Evolutionary conservation across 225 moss, liverwort and hornwort genomes (phyloP).

Genomic region (Thuidium tamariscinum): DNA sequence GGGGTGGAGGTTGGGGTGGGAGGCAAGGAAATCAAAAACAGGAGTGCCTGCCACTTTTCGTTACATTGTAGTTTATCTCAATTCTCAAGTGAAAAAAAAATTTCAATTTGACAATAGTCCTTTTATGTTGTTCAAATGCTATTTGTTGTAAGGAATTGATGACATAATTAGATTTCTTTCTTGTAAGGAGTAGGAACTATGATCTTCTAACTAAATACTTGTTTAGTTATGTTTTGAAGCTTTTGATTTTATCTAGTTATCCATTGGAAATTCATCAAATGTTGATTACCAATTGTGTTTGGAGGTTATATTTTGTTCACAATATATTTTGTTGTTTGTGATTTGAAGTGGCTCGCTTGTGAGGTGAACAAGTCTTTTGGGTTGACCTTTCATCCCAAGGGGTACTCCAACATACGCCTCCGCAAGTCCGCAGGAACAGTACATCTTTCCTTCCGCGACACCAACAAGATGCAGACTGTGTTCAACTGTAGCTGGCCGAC

Average conservation of each 20-base stretch:
- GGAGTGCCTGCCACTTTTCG: no score
- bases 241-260: background rate
- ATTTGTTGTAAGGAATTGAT: background rate
- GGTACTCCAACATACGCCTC: background rate
- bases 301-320: background rate
- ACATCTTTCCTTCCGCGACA: background rate
- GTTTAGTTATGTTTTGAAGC: background rate
- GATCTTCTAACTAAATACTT: no score
- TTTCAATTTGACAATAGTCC: background rate
- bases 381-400: constrained; percentile 1
- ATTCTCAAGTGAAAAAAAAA: no score
- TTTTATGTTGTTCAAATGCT: background rate
- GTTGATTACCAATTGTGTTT: background rate
- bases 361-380: background rate
- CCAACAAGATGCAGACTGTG: no score
- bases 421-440: background rate
- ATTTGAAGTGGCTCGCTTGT: background rate
- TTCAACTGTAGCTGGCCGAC: no score
- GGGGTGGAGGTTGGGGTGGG: no score
- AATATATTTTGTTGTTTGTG: background rate
- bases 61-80: no score
- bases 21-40: no score
- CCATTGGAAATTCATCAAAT: no score
- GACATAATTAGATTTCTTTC: background rate
- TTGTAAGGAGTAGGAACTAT: no score